Base-by-base conservation (phyloP, 768 basidiomycete species). In the Leccinum aurantiacum region DNA sequence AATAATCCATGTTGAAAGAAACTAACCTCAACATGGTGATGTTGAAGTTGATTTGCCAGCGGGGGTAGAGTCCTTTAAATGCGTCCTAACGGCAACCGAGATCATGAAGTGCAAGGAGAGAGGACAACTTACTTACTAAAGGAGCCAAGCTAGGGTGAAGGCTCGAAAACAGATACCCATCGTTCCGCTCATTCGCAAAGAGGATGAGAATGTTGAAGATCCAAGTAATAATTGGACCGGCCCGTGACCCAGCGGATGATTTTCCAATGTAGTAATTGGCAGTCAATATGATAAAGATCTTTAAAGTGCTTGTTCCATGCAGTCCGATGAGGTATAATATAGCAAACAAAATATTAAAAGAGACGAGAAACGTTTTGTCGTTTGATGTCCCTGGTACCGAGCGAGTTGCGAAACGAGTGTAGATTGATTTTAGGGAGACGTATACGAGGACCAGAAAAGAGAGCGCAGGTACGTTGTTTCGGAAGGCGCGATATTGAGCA, bases 1-100 rank as follows among this genome's bases (percentile, higher is more conserved):
- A 85, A 69, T 89, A 89, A 70, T 99, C 97, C 85, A 96, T 86
- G 62, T 87, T 90, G 78, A 94, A 99, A 0, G 95, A 95, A 6
- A 99, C 81, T 14, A 98, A 80, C 33, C 96, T 85, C 46, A 98
- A 80, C 90, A 95, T 95, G 3, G 95, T 94, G 65, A 98, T 94
- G 72, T 98, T 98, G 80, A 96, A 98, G 65, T 79, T 84, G 66
- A 98, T 80, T 65, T 98, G 85, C 97, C 97, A 99, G 19, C 94
- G 82, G 11, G 95, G 91, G 61, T 95, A 89, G 17, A 91, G 76
- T 6, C 97, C 97, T 70, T 81, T 77, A 64, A 81, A 82, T 0
- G 67, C 60, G 67, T 92, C 90, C 89, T 93, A 55, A 31, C 29
- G 24, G n/a, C 61, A 57, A 53, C 31, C 64, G 7, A 64, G 53